Evolutionary conservation across 1,284 basidiomycete genomes (phyloP).

Genomic region (Ceratobasidium sp.): DNA sequence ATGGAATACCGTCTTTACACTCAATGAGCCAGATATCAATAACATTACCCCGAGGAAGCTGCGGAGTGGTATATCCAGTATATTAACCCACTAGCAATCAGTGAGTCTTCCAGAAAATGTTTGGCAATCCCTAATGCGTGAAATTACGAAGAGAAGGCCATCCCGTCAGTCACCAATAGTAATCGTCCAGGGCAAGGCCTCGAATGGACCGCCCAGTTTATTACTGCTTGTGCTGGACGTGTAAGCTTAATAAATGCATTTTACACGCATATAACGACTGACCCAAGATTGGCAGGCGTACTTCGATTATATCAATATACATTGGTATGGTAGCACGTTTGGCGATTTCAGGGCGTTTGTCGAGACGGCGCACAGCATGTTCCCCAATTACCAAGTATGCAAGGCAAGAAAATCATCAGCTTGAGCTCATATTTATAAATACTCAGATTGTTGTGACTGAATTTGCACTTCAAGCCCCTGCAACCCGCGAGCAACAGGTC

Average conservation of each 20-base stretch:
- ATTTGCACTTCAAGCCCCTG: constrained; percentile 12
- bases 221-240: background rate
- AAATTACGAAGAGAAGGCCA: background rate
- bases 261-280: too few relatives aligned
- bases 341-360: constrained; percentile 9
- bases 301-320: constrained; percentile 24
- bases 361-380: constrained; percentile 15
- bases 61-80: constrained; percentile 19
- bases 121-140: background rate
- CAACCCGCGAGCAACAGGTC: constrained; percentile 7
- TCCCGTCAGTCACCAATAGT: background rate
- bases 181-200: background rate
- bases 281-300: background rate
- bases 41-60: constrained; percentile 8
- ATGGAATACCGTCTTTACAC: background rate
- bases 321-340: constrained; percentile 16
- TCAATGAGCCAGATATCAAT: constrained; percentile 11
- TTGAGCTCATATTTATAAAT: background rate
- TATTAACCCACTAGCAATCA: constrained; percentile 16
- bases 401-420: background rate
- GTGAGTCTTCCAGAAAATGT: background rate
- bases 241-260: too few relatives aligned
- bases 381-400: constrained; percentile 1
- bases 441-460: constrained; percentile 15
- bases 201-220: background rate